A percentile compares a stretch with the other conserved stretches of the same genome.
Conservation (phyloP, 345 rosid genomes). For the Camelina neglecta region DNA sequence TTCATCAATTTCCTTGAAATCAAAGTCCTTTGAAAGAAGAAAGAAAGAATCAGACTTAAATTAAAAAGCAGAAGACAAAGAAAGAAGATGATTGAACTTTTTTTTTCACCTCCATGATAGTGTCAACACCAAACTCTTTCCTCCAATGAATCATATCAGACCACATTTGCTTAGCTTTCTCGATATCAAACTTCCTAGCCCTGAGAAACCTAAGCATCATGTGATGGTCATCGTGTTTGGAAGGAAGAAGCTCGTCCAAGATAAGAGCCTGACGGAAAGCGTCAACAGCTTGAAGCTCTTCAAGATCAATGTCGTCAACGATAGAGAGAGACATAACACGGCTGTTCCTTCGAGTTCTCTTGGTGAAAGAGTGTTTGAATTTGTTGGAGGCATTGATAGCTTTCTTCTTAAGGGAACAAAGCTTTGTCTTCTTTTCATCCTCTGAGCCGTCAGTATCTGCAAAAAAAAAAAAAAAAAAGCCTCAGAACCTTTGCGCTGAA, state of each 20-base stretch:
- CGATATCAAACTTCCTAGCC: slow-evolving; percentile 89
- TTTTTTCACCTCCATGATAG: slow-evolving; percentile 67
- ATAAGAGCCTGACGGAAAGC: slow-evolving; percentile 88
- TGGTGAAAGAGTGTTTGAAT: slow-evolving; percentile 73
- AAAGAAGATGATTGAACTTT: not conserved
- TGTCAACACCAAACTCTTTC: slow-evolving; percentile 77
- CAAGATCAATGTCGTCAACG: slow-evolving; percentile 65
- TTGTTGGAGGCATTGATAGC: slow-evolving; percentile 83
- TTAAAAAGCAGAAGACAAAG: not conserved
- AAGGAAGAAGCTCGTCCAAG: slow-evolving; percentile 77
- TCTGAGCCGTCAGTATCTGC: slow-evolving; percentile 56
- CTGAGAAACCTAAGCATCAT: slow-evolving; percentile 88
- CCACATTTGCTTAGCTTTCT: slow-evolving; percentile 97
- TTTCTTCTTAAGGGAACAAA: slow-evolving; percentile 75
- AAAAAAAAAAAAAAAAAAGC: not conserved
- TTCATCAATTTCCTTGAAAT: slow-evolving; percentile 74
- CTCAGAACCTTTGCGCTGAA: slow-evolving; percentile 10
- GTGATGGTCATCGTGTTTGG: slow-evolving; percentile 78
- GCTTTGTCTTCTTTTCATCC: slow-evolving; percentile 75
- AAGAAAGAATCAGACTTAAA: slow-evolving; percentile 1
- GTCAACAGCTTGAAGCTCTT: slow-evolving; percentile 83
- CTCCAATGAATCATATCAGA: slow-evolving; percentile 87
- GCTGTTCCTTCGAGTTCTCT: slow-evolving; percentile 66
- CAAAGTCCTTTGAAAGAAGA: slow-evolving; percentile 65
- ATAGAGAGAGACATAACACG: slow-evolving; percentile 70